phyloP scores from a whole-genome alignment of 768 basidiomycete species.

The Tubosaeta sp. region DNA sequence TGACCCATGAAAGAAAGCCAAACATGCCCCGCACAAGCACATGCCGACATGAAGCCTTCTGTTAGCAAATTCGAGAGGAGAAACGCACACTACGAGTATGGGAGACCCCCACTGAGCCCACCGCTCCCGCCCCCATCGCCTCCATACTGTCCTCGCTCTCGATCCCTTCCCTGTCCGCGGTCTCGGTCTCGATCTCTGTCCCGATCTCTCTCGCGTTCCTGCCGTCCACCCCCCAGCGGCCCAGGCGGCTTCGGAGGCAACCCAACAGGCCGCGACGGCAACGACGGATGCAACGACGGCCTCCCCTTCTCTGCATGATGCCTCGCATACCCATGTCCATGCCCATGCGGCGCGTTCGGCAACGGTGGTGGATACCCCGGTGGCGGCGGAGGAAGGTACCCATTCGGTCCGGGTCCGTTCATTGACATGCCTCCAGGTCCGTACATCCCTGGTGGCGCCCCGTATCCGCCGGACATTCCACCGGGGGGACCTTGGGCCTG shows the following conservation, averaged over 20 bases:
- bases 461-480: slow-evolving; percentile 11
- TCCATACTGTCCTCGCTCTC: slow-evolving; percentile 18
- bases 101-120: slow-evolving; percentile 21
- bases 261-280: slow-evolving; percentile 17
- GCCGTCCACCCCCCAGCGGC: slow-evolving; percentile 13
- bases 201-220: slow-evolving; percentile 16
- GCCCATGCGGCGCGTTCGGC: slow-evolving; percentile 7
- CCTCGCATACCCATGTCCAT: slow-evolving; percentile 8
- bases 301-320: slow-evolving; percentile 13
- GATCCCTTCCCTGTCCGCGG: not conserved
- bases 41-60: not conserved
- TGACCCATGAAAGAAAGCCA: not conserved
- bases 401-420: slow-evolving; percentile 7
- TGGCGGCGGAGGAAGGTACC: slow-evolving; percentile 12
- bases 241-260: slow-evolving; percentile 19
- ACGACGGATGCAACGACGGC: slow-evolving; percentile 13
- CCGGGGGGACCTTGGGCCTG: slow-evolving; percentile 13
- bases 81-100: slow-evolving; percentile 24
- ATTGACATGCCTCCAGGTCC: slow-evolving; percentile 1
- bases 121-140: slow-evolving; percentile 6
- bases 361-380: slow-evolving; percentile 19
- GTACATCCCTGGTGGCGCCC: slow-evolving; percentile 12
- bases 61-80: not conserved
- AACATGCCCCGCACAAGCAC: not conserved
- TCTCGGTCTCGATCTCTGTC: slow-evolving; percentile 10